Percentiles rank a stretch among this genome's conserved stretches.
These are phyloP conservation scores for Cadophora malorum DNA, from an alignment of 2,329 filamentous ascomycete species.

Conservation along the genomic window DNA sequence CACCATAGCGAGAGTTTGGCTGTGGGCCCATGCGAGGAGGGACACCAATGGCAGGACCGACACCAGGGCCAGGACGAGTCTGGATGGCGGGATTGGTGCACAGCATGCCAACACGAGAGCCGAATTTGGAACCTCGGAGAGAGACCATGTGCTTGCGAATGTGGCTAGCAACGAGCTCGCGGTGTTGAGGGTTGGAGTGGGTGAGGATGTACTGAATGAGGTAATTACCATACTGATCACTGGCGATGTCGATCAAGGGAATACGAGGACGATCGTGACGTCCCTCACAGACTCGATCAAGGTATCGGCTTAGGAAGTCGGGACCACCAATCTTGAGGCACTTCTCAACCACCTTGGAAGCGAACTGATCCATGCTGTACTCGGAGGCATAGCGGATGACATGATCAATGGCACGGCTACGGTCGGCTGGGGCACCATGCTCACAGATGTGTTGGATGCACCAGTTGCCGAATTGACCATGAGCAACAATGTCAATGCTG, in stretches of 20 bases:
- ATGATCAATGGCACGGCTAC: slow-evolving; percentile 92
- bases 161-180: slow-evolving; percentile 90
- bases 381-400: slow-evolving; percentile 92
- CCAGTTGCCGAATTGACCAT: slow-evolving; percentile 99
- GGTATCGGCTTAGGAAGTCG: slow-evolving; percentile 91
- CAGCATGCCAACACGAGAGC: slow-evolving; percentile 97
- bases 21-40: slow-evolving; percentile 61
- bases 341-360: slow-evolving; percentile 98
- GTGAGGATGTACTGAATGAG: slow-evolving; percentile 96
- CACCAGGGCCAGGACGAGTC: slow-evolving; percentile 86
- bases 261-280: slow-evolving; percentile 91
- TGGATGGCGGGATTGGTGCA: slow-evolving; percentile 93
- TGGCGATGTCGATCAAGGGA: slow-evolving; percentile 96
- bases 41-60: slow-evolving; percentile 67
- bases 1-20: slow-evolving; percentile 61
- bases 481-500: slow-evolving; percentile 95
- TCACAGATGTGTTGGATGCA: slow-evolving; percentile 99
- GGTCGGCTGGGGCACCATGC: slow-evolving; percentile 89
- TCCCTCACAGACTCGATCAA: slow-evolving; percentile 92
- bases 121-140: slow-evolving; percentile 96
- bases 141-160: slow-evolving; percentile 99
- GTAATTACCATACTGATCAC: slow-evolving; percentile 99
- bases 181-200: slow-evolving; percentile 84
- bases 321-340: slow-evolving; percentile 94
- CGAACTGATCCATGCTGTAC: slow-evolving; percentile 99